A percentile compares a stretch with the other conserved stretches of the same genome.
phyloP scores from a whole-genome alignment of 768 basidiomycete genomes.

The Leccinellum luteum region DNA sequence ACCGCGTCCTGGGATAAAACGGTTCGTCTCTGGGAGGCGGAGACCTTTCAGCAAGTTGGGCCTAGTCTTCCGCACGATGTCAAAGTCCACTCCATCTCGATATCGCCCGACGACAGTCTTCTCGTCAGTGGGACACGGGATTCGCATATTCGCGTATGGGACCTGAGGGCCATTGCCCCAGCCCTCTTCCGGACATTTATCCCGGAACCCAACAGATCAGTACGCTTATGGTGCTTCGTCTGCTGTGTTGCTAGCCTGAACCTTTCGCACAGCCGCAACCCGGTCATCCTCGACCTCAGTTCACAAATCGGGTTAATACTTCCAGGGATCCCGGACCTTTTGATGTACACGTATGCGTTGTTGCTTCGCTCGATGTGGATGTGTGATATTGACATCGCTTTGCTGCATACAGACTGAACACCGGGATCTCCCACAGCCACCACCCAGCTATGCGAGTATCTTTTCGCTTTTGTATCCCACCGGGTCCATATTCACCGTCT shows the following conservation, averaged over 20 bases:
- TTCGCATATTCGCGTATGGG: conserved; percentile 14
- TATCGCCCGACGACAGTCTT: conserved; percentile 14
- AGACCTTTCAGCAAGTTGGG: conserved; percentile 16
- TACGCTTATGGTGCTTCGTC: background rate
- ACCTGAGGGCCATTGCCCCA: conserved; percentile 11
- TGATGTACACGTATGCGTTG: background rate
- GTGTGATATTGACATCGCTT: background rate
- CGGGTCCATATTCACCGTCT: background rate
- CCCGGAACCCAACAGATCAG: conserved; percentile 11
- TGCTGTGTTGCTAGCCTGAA: background rate
- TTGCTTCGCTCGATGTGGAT: background rate
- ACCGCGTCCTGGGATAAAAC: conserved; percentile 30
- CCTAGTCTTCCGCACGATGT: conserved; percentile 14
- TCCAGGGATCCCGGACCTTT: background rate
- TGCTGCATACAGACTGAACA: background rate
- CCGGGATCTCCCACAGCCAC: background rate
- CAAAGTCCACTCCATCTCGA: conserved; percentile 8
- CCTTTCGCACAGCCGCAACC: background rate
- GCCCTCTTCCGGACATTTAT: conserved; percentile 12
- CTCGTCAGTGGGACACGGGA: conserved; percentile 21
- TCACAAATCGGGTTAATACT: background rate
- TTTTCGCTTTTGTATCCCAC: background rate
- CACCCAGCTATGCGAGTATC: background rate
- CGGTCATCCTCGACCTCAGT: no score
- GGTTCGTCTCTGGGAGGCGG: conserved; percentile 26